Evolutionary conservation across 768 basidiomycete genomes (phyloP).

Genomic region (Leucocoprinus leucothites): DNA sequence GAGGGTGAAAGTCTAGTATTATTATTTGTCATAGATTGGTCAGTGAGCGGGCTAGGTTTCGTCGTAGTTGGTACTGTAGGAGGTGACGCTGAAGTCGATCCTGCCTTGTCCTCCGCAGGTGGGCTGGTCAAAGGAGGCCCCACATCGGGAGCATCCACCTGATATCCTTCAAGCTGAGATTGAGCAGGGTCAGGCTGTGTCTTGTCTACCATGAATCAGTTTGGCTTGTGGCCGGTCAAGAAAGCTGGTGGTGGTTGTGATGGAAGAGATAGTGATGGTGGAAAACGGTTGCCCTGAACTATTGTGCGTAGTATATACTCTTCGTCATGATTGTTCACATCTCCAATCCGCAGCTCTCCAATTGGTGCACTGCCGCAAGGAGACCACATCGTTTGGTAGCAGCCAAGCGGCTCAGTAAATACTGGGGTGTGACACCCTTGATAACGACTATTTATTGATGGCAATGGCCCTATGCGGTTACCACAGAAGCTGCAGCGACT

Average conservation of each 20-base stretch:
- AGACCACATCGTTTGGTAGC: background rate
- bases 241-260: background rate
- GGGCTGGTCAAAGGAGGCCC: background rate
- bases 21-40: background rate
- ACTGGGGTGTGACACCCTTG: background rate
- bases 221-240: background rate
- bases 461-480: background rate
- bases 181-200: background rate
- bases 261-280: background rate
- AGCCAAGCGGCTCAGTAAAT: too few species aligned
- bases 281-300: background rate
- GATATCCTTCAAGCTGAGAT: background rate
- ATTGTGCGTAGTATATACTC: too few species aligned
- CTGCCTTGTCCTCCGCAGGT: background rate
- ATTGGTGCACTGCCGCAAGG: background rate
- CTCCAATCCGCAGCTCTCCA: background rate
- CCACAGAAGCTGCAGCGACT: background rate
- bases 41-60: background rate
- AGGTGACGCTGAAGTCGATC: background rate
- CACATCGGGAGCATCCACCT: background rate
- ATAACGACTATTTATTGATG: background rate
- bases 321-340: background rate
- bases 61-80: background rate
- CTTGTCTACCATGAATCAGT: conserved; percentile 1
- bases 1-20: background rate